A percentile compares a stretch with the other conserved stretches of the same genome.
These are phyloP conservation scores for Diplosphaera chodatii DNA, from an alignment of 139 green algal species.

Conservation along the genomic window DNA sequence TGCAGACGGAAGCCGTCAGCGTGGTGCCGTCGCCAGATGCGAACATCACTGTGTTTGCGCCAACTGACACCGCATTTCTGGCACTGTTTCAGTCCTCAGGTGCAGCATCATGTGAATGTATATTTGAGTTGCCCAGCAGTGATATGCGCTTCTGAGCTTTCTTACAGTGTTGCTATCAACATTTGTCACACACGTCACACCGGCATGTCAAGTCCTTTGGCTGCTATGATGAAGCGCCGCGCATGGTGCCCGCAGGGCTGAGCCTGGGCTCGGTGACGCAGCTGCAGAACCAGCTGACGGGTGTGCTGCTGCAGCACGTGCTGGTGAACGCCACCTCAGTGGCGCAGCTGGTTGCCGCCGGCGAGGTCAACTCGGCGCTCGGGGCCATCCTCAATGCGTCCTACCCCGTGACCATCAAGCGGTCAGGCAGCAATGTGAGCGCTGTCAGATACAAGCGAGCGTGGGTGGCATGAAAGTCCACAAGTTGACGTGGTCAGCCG, in stretches of 20 bases:
- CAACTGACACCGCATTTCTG: not conserved
- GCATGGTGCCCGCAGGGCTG: not conserved
- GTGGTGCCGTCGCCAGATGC: not conserved
- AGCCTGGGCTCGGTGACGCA: not conserved
- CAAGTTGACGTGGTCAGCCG: no score
- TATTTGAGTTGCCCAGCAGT: no score
- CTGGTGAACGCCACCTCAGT: not conserved
- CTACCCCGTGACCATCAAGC: not conserved
- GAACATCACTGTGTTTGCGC: not conserved
- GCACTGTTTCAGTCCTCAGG: not conserved
- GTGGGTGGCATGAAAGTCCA: no score
- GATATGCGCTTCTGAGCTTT: no score
- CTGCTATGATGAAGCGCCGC: no score
- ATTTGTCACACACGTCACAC: no score
- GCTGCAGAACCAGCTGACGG: not conserved
- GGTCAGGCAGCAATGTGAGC: not conserved
- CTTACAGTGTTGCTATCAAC: no score
- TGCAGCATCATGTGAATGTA: no score
- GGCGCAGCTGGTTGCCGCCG: not conserved
- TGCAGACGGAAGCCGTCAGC: no score
- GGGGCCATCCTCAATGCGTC: not conserved
- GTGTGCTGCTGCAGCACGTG: not conserved
- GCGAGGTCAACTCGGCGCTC: not conserved
- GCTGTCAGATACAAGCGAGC: no score
- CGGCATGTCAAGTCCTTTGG: no score